phyloP scores from a whole-genome alignment of 192 early-diverging fungal genomes.

The Coemansia sp. region DNA sequence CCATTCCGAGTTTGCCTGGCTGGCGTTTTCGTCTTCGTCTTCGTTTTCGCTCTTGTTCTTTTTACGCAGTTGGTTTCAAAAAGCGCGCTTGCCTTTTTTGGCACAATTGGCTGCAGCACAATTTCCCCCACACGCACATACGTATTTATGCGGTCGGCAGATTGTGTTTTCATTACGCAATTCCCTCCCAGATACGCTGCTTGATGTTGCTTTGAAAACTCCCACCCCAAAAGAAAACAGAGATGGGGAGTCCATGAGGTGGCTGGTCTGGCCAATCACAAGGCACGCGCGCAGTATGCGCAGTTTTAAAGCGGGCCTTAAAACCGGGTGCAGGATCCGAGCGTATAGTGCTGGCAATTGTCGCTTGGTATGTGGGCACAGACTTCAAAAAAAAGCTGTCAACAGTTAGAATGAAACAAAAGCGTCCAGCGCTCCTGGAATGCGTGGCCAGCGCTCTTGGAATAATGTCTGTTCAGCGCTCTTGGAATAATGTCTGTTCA shows the following conservation, averaged over 20 bases:
- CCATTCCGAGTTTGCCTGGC: not conserved
- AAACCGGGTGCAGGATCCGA: slow-evolving; percentile 1
- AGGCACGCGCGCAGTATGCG: too few species aligned
- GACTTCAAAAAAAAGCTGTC: not conserved
- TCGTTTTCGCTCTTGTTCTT: slow-evolving; percentile 8
- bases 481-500: not conserved
- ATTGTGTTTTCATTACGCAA: not conserved
- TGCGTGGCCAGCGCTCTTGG: not conserved
- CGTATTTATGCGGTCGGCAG: not conserved
- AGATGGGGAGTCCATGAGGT: too few species aligned
- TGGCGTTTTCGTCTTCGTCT: not conserved
- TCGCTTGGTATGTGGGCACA: slow-evolving; percentile 22
- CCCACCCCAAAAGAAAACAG: not conserved
- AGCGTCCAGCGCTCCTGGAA: not conserved
- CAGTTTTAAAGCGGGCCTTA: too few species aligned
- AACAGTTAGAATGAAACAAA: not conserved
- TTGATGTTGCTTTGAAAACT: not conserved
- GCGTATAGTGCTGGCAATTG: slow-evolving; percentile 26
- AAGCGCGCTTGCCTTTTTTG: not conserved
- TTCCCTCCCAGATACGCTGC: not conserved
- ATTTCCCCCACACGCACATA: not conserved
- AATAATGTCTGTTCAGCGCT: not conserved
- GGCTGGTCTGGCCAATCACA: too few species aligned
- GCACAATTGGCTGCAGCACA: not conserved
- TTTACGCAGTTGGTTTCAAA: slow-evolving; percentile 2